phyloP scores from a whole-genome alignment of 352 stramenopile genomes.

The Phytophthora ramorum region DNA sequence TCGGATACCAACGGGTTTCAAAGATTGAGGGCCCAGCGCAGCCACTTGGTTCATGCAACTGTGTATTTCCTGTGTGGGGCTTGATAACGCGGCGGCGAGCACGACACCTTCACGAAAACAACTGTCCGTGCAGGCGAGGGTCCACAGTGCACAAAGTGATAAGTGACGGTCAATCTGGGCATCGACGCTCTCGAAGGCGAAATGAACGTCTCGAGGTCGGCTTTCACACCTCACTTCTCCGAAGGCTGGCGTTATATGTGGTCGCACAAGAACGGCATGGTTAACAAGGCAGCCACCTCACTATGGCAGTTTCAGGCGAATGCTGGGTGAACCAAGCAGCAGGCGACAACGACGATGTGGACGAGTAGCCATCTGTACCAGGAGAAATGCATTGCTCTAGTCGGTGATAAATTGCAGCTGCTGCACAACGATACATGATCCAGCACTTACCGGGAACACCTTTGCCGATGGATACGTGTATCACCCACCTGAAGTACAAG shows the following conservation, averaged over 20 bases:
- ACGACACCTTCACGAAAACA: conserved; percentile 16
- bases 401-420: conserved; percentile 5
- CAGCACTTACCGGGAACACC: not conserved
- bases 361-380: conserved; percentile 27
- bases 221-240: not conserved
- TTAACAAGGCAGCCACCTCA: not conserved
- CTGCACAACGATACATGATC: not conserved
- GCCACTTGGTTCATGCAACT: conserved; percentile 27
- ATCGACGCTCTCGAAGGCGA: not conserved
- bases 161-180: not conserved
- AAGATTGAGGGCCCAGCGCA: conserved; percentile 16
- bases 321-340: conserved; percentile 10
- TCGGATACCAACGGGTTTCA: conserved; percentile 24
- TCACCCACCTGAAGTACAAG: too few relatives aligned
- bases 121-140: not conserved
- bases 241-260: not conserved
- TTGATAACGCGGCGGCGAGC: conserved; percentile 3
- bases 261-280: not conserved
- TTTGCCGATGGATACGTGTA: not conserved
- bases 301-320: not conserved
- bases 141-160: not conserved
- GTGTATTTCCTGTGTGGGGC: conserved; percentile 10
- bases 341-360: conserved; percentile 13
- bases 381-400: conserved; percentile 29
- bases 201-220: not conserved